Evolutionary conservation across 192 early-diverging fungal genomes (phyloP).

Genomic region (Backusella morwellensis): DNA sequence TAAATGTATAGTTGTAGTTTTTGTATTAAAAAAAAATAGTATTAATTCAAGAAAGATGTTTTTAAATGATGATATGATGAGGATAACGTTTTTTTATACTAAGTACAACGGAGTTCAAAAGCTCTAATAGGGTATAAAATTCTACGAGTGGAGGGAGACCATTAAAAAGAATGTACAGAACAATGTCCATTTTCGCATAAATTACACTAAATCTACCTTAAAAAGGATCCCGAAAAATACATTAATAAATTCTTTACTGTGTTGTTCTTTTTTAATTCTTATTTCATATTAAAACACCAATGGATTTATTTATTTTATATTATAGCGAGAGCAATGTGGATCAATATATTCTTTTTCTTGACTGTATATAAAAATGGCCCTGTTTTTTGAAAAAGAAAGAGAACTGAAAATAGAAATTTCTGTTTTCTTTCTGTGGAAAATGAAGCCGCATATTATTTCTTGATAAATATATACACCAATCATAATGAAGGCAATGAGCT

Average conservation of each 20-base stretch:
- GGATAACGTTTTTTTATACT: neutral
- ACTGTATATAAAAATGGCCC: neutral
- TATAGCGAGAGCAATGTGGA: neutral
- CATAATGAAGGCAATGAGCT: neutral
- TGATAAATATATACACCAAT: neutral
- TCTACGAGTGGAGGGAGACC: neutral
- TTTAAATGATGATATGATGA: neutral
- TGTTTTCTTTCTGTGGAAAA: neutral
- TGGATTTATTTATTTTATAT: neutral
- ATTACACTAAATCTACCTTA: neutral
- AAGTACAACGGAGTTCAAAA: neutral
- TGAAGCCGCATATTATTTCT: neutral
- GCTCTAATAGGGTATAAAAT: neutral
- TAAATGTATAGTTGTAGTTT: neutral
- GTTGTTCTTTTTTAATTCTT: neutral
- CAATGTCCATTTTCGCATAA: neutral
- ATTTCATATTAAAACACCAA: neutral
- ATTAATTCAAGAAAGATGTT: neutral
- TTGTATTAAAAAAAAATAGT: neutral
- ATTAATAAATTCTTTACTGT: neutral
- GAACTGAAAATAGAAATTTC: neutral
- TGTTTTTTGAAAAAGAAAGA: neutral
- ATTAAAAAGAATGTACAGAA: neutral
- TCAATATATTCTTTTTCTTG: no score
- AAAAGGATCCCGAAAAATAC: neutral